Conservation (phyloP, 1,284 basidiomycete genomes). For the Phlebopus sp. region DNA sequence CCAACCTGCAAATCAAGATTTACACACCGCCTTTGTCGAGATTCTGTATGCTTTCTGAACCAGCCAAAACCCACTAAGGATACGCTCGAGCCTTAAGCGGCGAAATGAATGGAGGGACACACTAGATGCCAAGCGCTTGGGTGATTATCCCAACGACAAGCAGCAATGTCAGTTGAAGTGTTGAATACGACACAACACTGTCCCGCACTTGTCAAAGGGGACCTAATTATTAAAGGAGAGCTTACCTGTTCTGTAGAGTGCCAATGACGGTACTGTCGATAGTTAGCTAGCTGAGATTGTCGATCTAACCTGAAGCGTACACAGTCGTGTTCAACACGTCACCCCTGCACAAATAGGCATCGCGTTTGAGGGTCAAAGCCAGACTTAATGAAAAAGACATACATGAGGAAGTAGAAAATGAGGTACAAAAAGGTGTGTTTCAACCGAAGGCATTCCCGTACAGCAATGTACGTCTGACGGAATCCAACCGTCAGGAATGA, state of each 20-base stretch:
- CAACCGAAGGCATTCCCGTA: conserved; percentile 63
- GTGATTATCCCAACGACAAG: conserved; percentile 76
- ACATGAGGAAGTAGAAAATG: conserved; percentile 77
- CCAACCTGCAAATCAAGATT: background rate
- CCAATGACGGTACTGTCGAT: conserved; percentile 65
- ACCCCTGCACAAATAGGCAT: conserved; percentile 39
- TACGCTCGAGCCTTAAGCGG: conserved; percentile 1
- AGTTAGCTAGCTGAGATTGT: background rate
- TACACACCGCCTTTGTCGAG: conserved; percentile 64
- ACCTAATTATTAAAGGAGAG: background rate
- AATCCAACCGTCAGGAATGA: conserved; percentile 69
- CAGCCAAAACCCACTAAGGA: conserved; percentile 69
- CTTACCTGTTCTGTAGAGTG: conserved; percentile 73
- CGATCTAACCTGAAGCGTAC: conserved; percentile 37
- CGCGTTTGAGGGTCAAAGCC: background rate
- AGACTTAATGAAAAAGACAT: conserved; percentile 22
- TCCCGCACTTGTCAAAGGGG: conserved; percentile 5
- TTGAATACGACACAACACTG: conserved; percentile 63
- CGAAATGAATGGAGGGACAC: conserved; percentile 19
- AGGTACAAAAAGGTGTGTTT: conserved; percentile 78
- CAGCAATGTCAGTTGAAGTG: conserved; percentile 63
- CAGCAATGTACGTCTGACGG: conserved; percentile 65
- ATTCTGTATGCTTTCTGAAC: conserved; percentile 73
- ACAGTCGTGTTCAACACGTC: conserved; percentile 76
- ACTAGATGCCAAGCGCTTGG: conserved; percentile 77